These are phyloP conservation scores for Kwoniella shandongensis DNA, from an alignment of 768 basidiomycete genomes.

Conservation along the genomic window DNA sequence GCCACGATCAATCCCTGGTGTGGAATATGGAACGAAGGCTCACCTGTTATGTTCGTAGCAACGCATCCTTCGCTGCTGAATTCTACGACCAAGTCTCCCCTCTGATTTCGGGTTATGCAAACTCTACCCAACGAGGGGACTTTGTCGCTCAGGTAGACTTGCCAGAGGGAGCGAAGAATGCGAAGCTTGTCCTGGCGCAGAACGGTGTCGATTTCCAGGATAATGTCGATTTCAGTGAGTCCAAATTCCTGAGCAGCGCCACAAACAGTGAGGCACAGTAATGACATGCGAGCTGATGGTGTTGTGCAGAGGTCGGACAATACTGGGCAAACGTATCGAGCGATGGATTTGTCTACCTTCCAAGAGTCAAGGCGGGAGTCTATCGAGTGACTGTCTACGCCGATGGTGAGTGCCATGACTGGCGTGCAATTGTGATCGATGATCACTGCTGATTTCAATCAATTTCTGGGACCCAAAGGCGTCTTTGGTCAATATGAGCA, in stretches of 20 bases:
- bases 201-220: constrained; percentile 34
- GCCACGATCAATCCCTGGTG: too few species aligned
- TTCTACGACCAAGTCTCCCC: constrained; percentile 38
- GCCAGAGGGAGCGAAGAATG: constrained; percentile 20
- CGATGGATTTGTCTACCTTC: constrained; percentile 22
- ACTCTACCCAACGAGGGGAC: constrained; percentile 17
- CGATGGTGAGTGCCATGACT: constrained; percentile 7
- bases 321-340: constrained; percentile 35
- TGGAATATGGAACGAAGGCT: too few species aligned
- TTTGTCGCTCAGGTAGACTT: constrained; percentile 23
- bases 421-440: too few species aligned
- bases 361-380: constrained; percentile 32
- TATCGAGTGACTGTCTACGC: constrained; percentile 40
- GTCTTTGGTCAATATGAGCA: constrained; percentile 34
- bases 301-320: constrained; percentile 17
- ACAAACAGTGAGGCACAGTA: too few species aligned
- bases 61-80: constrained; percentile 19
- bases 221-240: constrained; percentile 18
- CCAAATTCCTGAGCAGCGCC: too few species aligned
- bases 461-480: too few species aligned
- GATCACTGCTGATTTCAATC: too few species aligned
- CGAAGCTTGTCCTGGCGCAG: constrained; percentile 26
- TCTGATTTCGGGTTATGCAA: constrained; percentile 22
- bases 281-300: too few species aligned
- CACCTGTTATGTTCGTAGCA: not conserved